A percentile compares a stretch with the other conserved stretches of the same genome.
Evolutionary conservation across 2,329 filamentous ascomycete species (phyloP).

Genomic region (Colletotrichum spinosum): DNA sequence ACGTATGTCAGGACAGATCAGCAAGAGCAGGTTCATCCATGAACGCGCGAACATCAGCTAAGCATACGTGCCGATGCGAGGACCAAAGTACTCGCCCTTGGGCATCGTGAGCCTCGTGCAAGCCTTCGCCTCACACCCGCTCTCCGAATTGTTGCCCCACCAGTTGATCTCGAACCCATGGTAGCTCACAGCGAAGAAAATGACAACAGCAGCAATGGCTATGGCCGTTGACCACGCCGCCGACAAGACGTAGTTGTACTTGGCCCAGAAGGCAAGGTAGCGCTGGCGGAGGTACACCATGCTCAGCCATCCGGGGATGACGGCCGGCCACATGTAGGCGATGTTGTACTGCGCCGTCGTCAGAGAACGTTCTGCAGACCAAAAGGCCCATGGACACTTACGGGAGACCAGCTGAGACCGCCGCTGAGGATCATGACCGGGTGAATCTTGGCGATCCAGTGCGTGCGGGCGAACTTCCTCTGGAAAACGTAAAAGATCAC

Average conservation of each 20-base stretch:
- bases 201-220: slow-evolving; percentile 46
- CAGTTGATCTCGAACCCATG: slow-evolving; percentile 41
- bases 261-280: slow-evolving; percentile 51
- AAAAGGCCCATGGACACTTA: not conserved
- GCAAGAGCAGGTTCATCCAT: not conserved
- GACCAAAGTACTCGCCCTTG: slow-evolving; percentile 27
- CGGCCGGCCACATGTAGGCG: slow-evolving; percentile 56
- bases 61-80: slow-evolving; percentile 21
- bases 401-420: slow-evolving; percentile 48
- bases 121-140: slow-evolving; percentile 22
- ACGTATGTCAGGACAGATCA: not conserved
- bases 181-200: slow-evolving; percentile 46
- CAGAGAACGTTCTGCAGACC: not conserved
- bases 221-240: slow-evolving; percentile 46
- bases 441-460: slow-evolving; percentile 52
- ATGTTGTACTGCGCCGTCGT: slow-evolving; percentile 48
- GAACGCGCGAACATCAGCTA: not conserved
- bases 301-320: slow-evolving; percentile 54
- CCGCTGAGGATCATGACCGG: slow-evolving; percentile 52
- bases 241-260: slow-evolving; percentile 50
- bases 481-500: slow-evolving; percentile 47
- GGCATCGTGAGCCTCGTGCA: slow-evolving; percentile 23
- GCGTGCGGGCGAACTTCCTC: slow-evolving; percentile 47
- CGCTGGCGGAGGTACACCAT: slow-evolving; percentile 56
- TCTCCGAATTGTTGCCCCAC: slow-evolving; percentile 44